A percentile compares a stretch with the other conserved stretches of the same genome.
These are phyloP conservation scores for Ganoderma resinaceum DNA, from an alignment of 1,284 basidiomycete genomes.

Conservation along the genomic window DNA sequence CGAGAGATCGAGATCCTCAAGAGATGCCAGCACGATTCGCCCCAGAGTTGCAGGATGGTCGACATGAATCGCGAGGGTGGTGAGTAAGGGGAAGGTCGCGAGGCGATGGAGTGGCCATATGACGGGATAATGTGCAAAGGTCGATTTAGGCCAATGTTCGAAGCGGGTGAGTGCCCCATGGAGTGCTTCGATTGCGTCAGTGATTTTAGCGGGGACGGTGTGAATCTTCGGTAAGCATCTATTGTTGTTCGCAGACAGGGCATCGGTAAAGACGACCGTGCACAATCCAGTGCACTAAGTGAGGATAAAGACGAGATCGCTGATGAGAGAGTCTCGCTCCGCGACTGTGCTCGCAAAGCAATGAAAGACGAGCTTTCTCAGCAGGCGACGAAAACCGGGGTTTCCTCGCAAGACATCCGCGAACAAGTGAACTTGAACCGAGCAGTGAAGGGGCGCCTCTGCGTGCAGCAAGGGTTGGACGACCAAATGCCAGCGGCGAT, in stretches of 20 bases:
- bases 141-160: constrained; percentile 16
- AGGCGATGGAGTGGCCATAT: constrained; percentile 7
- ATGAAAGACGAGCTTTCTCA: constrained; percentile 20
- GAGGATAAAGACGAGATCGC: constrained; percentile 15
- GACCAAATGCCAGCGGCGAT: constrained; percentile 13
- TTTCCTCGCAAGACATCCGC: constrained; percentile 10
- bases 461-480: constrained; percentile 13
- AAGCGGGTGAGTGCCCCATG: constrained; percentile 8
- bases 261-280: constrained; percentile 19
- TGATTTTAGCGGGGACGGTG: constrained; percentile 8
- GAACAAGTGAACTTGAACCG: constrained; percentile 13
- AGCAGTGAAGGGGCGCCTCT: constrained; percentile 16
- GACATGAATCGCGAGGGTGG: constrained; percentile 18
- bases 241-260: constrained; percentile 9
- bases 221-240: background rate
- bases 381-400: constrained; percentile 7
- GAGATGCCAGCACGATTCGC: background rate
- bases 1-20: constrained; percentile 24
- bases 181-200: background rate
- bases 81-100: constrained; percentile 7
- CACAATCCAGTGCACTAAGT: constrained; percentile 11
- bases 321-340: constrained; percentile 1
- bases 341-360: constrained; percentile 13
- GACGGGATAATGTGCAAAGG: constrained; percentile 7
- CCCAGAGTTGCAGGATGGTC: constrained; percentile 13